Percentiles rank a stretch among this genome's conserved stretches.
phyloP scores from a whole-genome alignment of 805 yeast genomes.

The Schizosaccharomyces japonicus region DNA sequence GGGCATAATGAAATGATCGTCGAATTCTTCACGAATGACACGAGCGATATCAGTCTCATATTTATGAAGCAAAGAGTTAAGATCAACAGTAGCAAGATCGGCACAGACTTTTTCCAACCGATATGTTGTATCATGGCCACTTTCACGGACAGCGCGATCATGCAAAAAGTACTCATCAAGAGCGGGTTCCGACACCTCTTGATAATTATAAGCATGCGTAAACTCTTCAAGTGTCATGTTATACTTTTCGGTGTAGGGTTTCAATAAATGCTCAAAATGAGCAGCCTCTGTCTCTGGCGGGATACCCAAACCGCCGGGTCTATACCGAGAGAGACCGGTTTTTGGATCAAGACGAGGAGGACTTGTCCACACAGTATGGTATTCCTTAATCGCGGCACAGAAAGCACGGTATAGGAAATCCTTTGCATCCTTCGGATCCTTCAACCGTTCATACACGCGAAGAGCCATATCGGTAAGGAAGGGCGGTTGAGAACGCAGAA shows the following conservation, averaged over 20 bases:
- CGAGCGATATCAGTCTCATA: conserved; percentile 68
- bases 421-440: conserved; percentile 24
- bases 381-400: conserved; percentile 67
- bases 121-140: conserved; percentile 88
- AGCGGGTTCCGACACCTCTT: conserved; percentile 45
- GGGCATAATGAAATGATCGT: conserved; percentile 20
- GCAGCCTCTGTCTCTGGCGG: conserved; percentile 91
- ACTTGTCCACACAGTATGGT: conserved; percentile 53
- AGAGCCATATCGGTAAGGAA: conserved; percentile 82
- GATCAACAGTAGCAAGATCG: conserved; percentile 67
- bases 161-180: conserved; percentile 73
- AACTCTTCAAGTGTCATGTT: conserved; percentile 35
- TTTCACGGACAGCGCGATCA: conserved; percentile 85
- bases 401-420: conserved; percentile 43
- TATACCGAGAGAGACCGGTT: conserved; percentile 70
- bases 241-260: conserved; percentile 45
- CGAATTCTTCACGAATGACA: conserved; percentile 32
- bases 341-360: conserved; percentile 46
- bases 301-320: conserved; percentile 75
- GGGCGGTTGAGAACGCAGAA: conserved; percentile 90
- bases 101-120: conserved; percentile 81
- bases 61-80: conserved; percentile 65
- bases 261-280: conserved; percentile 53
- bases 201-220: conserved; percentile 42
- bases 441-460: conserved; percentile 27